phyloP scores from a whole-genome alignment of 2,329 filamentous ascomycete species.

The Aspergillus aculeatinus region DNA sequence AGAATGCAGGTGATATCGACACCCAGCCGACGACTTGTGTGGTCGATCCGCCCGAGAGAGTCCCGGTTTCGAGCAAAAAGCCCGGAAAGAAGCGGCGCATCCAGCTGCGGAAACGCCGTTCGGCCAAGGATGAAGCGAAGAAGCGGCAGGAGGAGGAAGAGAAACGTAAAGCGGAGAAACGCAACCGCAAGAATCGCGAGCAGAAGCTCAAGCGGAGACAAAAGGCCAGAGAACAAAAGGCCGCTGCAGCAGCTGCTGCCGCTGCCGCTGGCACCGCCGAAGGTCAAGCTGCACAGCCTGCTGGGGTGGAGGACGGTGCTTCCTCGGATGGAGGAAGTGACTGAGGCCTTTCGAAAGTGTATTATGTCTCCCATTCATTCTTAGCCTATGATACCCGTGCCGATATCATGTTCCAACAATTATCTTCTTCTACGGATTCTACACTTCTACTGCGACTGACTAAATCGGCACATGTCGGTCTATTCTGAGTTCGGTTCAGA shows the following conservation, averaged over 20 bases:
- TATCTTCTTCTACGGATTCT: background rate
- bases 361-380: background rate
- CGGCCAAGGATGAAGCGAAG: conserved; percentile 32
- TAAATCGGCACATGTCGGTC: background rate
- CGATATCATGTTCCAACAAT: background rate
- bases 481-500: background rate
- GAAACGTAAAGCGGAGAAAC: conserved; percentile 39
- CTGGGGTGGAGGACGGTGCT: conserved; percentile 18
- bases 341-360: conserved; percentile 4
- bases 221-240: conserved; percentile 39
- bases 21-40: conserved; percentile 21
- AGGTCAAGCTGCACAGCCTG: conserved; percentile 17
- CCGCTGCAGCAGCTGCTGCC: conserved; percentile 27
- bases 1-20: conserved; percentile 17
- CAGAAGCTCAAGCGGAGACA: conserved; percentile 40
- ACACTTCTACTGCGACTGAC: background rate
- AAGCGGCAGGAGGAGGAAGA: conserved; percentile 32
- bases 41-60: conserved; percentile 22
- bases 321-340: conserved; percentile 18
- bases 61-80: conserved; percentile 38
- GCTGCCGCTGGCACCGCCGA: conserved; percentile 17
- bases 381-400: conserved; percentile 12
- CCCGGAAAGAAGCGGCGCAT: conserved; percentile 46
- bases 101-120: conserved; percentile 37
- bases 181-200: conserved; percentile 41